Evolutionary conservation across 2,329 filamentous ascomycete species (phyloP).

Genomic region (Phyllosticta paracitricarpa): DNA sequence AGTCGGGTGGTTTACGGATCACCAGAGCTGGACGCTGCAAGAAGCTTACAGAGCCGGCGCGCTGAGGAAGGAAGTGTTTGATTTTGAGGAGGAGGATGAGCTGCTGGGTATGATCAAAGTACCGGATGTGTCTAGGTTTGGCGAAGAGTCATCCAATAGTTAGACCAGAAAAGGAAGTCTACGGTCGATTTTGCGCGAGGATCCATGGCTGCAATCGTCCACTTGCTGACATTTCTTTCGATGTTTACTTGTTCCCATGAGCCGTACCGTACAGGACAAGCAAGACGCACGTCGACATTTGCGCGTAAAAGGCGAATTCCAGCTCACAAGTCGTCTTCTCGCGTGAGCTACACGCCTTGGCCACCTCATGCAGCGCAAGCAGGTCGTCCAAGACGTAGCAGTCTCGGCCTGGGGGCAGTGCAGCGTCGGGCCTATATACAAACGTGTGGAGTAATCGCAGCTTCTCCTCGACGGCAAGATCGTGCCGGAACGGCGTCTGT

Average conservation of each 20-base stretch:
- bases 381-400: background rate
- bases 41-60: background rate
- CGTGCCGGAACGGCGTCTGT: background rate
- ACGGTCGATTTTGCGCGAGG: no score
- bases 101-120: background rate
- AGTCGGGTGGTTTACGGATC: background rate
- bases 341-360: background rate
- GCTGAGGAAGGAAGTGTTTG: background rate
- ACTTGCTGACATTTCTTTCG: background rate
- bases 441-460: background rate
- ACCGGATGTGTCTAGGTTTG: background rate
- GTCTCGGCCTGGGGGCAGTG: background rate
- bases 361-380: background rate
- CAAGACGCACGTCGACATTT: conserved; percentile 1
- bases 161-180: background rate
- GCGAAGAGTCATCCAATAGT: background rate
- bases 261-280: background rate
- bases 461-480: background rate
- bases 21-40: background rate
- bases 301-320: background rate
- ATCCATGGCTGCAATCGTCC: no score
- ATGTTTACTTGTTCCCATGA: background rate
- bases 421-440: background rate
- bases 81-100: background rate
- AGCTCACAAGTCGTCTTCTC: background rate